Conservation (phyloP, 805 yeast genomes). For the Ogataea zsoltii region DNA sequence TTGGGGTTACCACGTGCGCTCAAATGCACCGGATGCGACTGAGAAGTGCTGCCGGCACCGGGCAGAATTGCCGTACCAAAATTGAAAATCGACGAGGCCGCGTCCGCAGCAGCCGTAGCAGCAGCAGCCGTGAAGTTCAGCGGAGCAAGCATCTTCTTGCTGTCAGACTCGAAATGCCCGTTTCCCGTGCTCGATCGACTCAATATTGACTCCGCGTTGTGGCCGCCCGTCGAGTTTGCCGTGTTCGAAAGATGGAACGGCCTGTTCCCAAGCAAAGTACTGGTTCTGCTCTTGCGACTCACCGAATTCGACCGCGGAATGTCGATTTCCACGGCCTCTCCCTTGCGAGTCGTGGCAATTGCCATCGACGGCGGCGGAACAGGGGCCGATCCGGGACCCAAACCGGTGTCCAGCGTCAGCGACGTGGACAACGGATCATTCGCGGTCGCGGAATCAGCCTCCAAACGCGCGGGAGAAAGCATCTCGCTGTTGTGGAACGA, state of each 20-base stretch:
- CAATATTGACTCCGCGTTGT: neutral
- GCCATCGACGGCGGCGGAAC: constrained; percentile 73
- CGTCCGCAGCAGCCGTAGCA: constrained; percentile 31
- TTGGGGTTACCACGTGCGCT: constrained; percentile 2
- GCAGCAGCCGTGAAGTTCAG: constrained; percentile 29
- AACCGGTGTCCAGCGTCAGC: constrained; percentile 10
- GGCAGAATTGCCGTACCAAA: constrained; percentile 25
- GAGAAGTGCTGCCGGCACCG: constrained; percentile 6
- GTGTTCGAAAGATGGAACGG: constrained; percentile 12
- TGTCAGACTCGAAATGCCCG: constrained; percentile 9
- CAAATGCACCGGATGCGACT: neutral
- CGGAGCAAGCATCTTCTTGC: constrained; percentile 18
- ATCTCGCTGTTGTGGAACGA: constrained; percentile 20
- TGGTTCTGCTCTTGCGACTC: constrained; percentile 28
- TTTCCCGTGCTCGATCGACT: neutral
- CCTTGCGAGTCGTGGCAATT: constrained; percentile 77
- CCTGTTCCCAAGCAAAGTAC: constrained; percentile 17
- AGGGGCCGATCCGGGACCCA: constrained; percentile 37
- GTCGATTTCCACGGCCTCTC: constrained; percentile 77
- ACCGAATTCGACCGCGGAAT: constrained; percentile 30
- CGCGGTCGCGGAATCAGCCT: constrained; percentile 11
- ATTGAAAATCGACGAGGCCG: constrained; percentile 32
- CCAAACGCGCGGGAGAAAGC: constrained; percentile 18
- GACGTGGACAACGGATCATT: constrained; percentile 9
- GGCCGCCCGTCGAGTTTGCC: neutral